These are phyloP conservation scores for Yamadazyma taylorii DNA, from an alignment of 1,139 yeast species.

Conservation along the genomic window DNA sequence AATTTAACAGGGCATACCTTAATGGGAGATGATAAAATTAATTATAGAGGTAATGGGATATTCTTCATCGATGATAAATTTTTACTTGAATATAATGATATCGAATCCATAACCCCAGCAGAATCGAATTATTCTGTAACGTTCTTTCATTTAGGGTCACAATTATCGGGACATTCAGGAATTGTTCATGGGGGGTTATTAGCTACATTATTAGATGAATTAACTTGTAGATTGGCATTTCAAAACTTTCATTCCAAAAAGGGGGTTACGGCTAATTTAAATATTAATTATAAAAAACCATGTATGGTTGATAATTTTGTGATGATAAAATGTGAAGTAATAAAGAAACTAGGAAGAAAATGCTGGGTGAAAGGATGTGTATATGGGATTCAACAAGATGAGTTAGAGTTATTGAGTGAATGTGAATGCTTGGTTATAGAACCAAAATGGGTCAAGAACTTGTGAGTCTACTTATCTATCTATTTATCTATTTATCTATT, in stretches of 20 bases:
- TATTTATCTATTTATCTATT: constrained; percentile 5
- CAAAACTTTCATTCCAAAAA: constrained; percentile 43
- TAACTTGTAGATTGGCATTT: constrained; percentile 52
- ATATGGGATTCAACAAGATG: constrained; percentile 22
- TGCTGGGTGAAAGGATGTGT: constrained; percentile 45
- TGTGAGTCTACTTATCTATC: constrained; percentile 15
- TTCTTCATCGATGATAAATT: constrained; percentile 36
- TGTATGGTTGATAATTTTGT: constrained; percentile 34
- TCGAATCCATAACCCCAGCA: constrained; percentile 14
- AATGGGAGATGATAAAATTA: constrained; percentile 36
- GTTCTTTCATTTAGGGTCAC: constrained; percentile 46
- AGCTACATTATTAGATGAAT: constrained; percentile 55
- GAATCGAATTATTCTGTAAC: constrained; percentile 29
- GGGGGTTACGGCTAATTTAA: constrained; percentile 49
- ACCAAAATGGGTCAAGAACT: constrained; percentile 47
- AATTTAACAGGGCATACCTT: constrained; percentile 40
- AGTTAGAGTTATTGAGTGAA: constrained; percentile 28
- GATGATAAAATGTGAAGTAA: constrained; percentile 34
- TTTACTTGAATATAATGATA: constrained; percentile 19
- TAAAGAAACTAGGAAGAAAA: constrained; percentile 41
- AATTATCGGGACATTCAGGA: constrained; percentile 49
- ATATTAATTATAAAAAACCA: constrained; percentile 42
- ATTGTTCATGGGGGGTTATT: constrained; percentile 59
- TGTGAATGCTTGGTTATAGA: constrained; percentile 48
- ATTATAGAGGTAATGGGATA: constrained; percentile 35